Conservation (phyloP, 371 early-diverging fungal genomes). For the Choanephora cucurbitarum region DNA sequence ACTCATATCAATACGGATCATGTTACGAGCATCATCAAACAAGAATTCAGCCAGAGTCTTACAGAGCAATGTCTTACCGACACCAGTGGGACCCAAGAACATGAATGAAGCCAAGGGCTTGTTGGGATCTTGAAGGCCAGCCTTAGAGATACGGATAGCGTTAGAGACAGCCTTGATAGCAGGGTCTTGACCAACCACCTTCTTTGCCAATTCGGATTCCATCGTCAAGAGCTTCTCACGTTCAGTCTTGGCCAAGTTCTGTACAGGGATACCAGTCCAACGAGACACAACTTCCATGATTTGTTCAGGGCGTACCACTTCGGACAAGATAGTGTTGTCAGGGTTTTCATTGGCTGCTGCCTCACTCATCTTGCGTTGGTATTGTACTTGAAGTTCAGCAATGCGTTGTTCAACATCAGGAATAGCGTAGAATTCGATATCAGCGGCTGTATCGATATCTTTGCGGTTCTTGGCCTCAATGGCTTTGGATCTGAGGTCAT, state of each 20-base stretch:
- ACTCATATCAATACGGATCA: slow-evolving; percentile 92
- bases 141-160: slow-evolving; percentile 72
- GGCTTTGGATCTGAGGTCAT: slow-evolving; percentile 83
- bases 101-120: slow-evolving; percentile 91
- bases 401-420: slow-evolving; percentile 80
- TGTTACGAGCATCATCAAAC: slow-evolving; percentile 83
- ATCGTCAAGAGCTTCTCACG: slow-evolving; percentile 81
- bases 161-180: slow-evolving; percentile 82
- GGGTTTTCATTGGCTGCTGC: slow-evolving; percentile 45
- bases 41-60: slow-evolving; percentile 88
- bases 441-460: slow-evolving; percentile 75
- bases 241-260: slow-evolving; percentile 76
- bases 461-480: slow-evolving; percentile 83
- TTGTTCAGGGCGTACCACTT: slow-evolving; percentile 84
- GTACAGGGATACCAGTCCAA: slow-evolving; percentile 91
- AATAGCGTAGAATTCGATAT: slow-evolving; percentile 89
- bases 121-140: slow-evolving; percentile 79
- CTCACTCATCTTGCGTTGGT: slow-evolving; percentile 63
- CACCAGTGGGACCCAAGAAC: slow-evolving; percentile 94
- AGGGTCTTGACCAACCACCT: slow-evolving; percentile 87
- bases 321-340: slow-evolving; percentile 58
- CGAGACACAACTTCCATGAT: slow-evolving; percentile 88
- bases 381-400: slow-evolving; percentile 51
- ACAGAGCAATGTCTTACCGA: slow-evolving; percentile 82
- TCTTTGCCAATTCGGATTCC: slow-evolving; percentile 65